Percentiles rank a stretch among this genome's conserved stretches.
phyloP scores from a whole-genome alignment of 495 filamentous ascomycete species.

The Penicillium atrosanguineum region DNA sequence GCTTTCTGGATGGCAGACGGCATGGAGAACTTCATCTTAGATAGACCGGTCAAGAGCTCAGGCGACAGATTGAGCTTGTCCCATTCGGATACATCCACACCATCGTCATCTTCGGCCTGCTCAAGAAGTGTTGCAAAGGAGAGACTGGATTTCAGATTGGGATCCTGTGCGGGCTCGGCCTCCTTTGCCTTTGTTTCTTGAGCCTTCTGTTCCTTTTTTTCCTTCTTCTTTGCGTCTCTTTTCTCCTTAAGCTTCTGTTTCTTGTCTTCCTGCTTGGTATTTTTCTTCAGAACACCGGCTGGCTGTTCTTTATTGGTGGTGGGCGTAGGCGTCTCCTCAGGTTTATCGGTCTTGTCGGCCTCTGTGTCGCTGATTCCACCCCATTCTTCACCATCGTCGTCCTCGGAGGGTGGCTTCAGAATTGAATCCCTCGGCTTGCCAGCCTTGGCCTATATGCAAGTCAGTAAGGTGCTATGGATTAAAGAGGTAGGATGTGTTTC shows the following conservation, averaged over 20 bases:
- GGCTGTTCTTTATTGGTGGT: constrained; percentile 9
- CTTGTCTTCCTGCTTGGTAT: constrained; percentile 8
- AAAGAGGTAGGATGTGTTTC: not conserved
- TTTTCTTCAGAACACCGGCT: too few relatives aligned
- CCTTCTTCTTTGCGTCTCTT: constrained; percentile 29
- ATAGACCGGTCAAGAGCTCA: constrained; percentile 66
- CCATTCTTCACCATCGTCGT: constrained; percentile 53
- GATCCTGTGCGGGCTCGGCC: constrained; percentile 24
- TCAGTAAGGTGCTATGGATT: not conserved
- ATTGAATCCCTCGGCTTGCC: constrained; percentile 40
- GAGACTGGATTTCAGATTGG: constrained; percentile 29
- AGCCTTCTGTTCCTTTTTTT: constrained; percentile 32
- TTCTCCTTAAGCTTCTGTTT: constrained; percentile 34
- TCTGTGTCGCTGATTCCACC: constrained; percentile 51
- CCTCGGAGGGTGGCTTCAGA: constrained; percentile 21
- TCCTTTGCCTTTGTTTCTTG: constrained; percentile 30
- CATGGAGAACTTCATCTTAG: constrained; percentile 70
- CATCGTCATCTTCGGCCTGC: constrained; percentile 44
- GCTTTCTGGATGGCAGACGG: constrained; percentile 77
- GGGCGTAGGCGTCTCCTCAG: constrained; percentile 9
- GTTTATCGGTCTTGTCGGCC: constrained; percentile 15
- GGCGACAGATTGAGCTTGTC: constrained; percentile 65
- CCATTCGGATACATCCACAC: constrained; percentile 69
- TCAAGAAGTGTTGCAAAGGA: constrained; percentile 42
- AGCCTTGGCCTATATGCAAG: constrained; percentile 28